Base-by-base conservation (phyloP, 495 filamentous ascomycete genomes). In the Aspergillus funiculosus region DNA sequence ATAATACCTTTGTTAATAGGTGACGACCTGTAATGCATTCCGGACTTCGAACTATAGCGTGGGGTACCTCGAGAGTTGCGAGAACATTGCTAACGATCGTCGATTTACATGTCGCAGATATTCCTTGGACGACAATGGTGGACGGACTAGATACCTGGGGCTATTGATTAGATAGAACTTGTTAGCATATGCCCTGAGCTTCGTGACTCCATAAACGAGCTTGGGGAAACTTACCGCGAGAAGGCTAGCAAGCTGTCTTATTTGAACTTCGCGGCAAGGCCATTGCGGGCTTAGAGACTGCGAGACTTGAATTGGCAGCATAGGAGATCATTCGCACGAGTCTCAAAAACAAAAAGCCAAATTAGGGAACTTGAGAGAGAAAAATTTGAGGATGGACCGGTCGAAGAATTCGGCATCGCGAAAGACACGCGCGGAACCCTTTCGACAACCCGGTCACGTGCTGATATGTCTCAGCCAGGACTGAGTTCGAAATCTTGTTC, bases 11-110 rank as follows among this genome's bases (percentile, higher is more conserved):
- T 61, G 50, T 84, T 68, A 94, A 81, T 5, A 98, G 69, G 65
- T 98, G 92, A 20, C 92, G 82, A 0, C 79, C 82, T 0, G 89
- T 94, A 39, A 98, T 86, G 57, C 89, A 96, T 72, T 97, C 91
- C 39, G 76, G 66, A 26, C 82, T 89, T 47, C 79, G 82, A 38
- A 95, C 69, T 45, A 95, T 77, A 24, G 85, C 82, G 56, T 86
- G 81, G 28, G 71, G 72, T 18, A 83, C 63, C 29, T 63, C 46
- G 18, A 77, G 68, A 3, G 58, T 53, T 19, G 76, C 57, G 2
- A 96, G 77, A 13, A 92, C 69, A 6, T 74, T 69, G 30, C 70
- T 68, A 17, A 85, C 67, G 37, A 95, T 77, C 39, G 78, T 75
- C 19, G 77, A 86, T 67, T 96, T 97, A 50, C 92, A 94, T 0